Evolutionary conservation across 1,284 basidiomycete species (phyloP), one percentile per base, ranked within the genome.

Genomic region (Heterobasidion annosum): DNA sequence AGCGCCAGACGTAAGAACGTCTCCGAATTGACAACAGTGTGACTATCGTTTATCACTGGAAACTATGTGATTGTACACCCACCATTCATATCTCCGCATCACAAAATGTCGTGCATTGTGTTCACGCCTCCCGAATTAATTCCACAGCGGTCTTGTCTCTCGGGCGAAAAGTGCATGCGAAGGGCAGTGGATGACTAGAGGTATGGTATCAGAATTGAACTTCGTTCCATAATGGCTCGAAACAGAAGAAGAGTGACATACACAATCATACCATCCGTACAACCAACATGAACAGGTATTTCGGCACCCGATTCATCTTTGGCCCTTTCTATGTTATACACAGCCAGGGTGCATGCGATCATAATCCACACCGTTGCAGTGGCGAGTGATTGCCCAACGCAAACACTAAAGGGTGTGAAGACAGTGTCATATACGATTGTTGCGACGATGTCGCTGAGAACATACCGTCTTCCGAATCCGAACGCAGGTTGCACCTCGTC

Each of bases 351-450:
- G 0, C 49, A 54, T 33, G 55, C 50, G 2, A 40, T 13, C 7
- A 54, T 37, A 3, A 62, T 45, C 44, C 54, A 62, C 6, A 63
- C 43, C 3, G 56, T 57, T 13, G 55, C 54, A 34, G 52, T 56
- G 6, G 56, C 61, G 25, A 63, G 54, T 45, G 59, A 52, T 13
- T 56, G 56, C 0, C 62, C 62, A 1, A 58, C 54, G 45, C 58
- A 61, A n/a, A 59, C 52, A 18, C 61, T 51, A 12, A 3, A 32
- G 25, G 9, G 25, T 15, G 19, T 44, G 2, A 44, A 13, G 10
- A 12, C 15, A 32, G 19, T 34, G 8, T 15, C 7, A 7, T 8
- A 8, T 10, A 12, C 13, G n/a, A 7, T 32, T 8, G 37, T 3
- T 10, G 1, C 16, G 3, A 16, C 16, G 15, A 16, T 40, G 3